Conservation (phyloP, 768 basidiomycete species). For the Suillus bovinus region DNA sequence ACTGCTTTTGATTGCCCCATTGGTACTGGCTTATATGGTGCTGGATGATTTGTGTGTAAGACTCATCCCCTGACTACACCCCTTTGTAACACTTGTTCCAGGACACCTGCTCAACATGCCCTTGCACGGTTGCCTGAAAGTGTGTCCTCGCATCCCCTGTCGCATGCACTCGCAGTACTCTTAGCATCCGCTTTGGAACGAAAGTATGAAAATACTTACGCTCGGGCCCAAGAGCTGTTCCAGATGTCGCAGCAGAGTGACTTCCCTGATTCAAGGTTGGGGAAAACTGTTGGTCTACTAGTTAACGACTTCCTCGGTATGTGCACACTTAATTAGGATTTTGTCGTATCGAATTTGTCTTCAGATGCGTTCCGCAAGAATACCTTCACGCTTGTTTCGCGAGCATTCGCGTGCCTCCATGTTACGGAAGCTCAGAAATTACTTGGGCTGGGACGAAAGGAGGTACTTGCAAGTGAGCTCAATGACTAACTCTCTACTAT, state of each 20-base stretch:
- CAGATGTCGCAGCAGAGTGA: slow-evolving; percentile 43
- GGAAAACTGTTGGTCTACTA: slow-evolving; percentile 44
- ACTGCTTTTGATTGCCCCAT: slow-evolving; percentile 55
- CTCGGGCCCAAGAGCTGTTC: slow-evolving; percentile 44
- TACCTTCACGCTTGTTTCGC: slow-evolving; percentile 55
- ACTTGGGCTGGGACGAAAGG: slow-evolving; percentile 45
- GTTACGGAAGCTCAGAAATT: slow-evolving; percentile 55
- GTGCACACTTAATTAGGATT: slow-evolving; percentile 17
- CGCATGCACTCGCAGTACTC: slow-evolving; percentile 47
- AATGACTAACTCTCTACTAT: neutral
- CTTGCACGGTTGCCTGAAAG: slow-evolving; percentile 54
- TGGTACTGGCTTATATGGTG: slow-evolving; percentile 67
- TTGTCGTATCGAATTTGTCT: neutral
- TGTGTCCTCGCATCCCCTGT: slow-evolving; percentile 44
- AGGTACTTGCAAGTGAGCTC: slow-evolving; percentile 33
- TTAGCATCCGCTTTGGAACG: slow-evolving; percentile 53
- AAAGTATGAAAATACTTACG: slow-evolving; percentile 56
- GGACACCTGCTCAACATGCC: slow-evolving; percentile 60
- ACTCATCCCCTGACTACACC: neutral
- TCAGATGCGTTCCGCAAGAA: slow-evolving; percentile 60
- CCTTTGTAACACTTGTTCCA: slow-evolving; percentile 25
- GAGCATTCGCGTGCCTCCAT: slow-evolving; percentile 65
- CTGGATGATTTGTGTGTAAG: slow-evolving; percentile 58
- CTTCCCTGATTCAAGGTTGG: slow-evolving; percentile 48
- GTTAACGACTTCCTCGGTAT: slow-evolving; percentile 53